Conservation (phyloP, 1,284 basidiomycete species). For the Malassezia cuniculi region DNA sequence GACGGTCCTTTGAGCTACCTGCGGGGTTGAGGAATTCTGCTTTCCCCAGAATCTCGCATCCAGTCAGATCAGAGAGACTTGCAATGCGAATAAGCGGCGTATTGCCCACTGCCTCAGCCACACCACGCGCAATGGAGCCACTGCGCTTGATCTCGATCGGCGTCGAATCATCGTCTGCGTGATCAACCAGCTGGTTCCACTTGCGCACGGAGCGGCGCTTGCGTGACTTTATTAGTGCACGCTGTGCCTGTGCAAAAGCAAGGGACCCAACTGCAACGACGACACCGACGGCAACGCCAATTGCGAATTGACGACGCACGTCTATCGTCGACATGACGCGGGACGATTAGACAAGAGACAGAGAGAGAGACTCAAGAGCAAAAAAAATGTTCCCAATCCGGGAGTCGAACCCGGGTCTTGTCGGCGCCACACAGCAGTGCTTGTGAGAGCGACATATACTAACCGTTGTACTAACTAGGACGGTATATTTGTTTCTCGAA, state of each 20-base stretch:
- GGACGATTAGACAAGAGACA: not conserved
- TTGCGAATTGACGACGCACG: constrained; percentile 15
- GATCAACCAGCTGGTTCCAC: constrained; percentile 16
- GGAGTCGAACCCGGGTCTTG: constrained; percentile 20
- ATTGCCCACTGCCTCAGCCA: constrained; percentile 55
- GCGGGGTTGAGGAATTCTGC: constrained; percentile 94
- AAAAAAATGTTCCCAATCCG: constrained; percentile 17
- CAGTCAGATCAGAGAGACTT: constrained; percentile 73
- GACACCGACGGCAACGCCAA: constrained; percentile 33
- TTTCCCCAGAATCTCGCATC: constrained; percentile 91
- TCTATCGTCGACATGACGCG: too few relatives aligned
- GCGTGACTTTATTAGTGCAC: constrained; percentile 19
- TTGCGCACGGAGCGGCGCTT: constrained; percentile 16
- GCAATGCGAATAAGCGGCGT: constrained; percentile 85
- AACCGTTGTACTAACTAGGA: constrained; percentile 19
- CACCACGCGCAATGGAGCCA: constrained; percentile 3
- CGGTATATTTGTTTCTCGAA: not conserved
- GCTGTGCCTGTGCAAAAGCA: constrained; percentile 14
- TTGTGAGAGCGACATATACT: constrained; percentile 18
- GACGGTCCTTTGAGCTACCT: constrained; percentile 92
- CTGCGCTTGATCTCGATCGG: constrained; percentile 7
- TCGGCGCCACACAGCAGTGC: constrained; percentile 12
- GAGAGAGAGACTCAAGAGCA: not conserved
- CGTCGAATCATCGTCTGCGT: constrained; percentile 21
- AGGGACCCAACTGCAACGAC: constrained; percentile 28